These are phyloP conservation scores for Penstemon barbatus DNA, from an alignment of 257 asterid genomes.

Conservation along the genomic window DNA sequence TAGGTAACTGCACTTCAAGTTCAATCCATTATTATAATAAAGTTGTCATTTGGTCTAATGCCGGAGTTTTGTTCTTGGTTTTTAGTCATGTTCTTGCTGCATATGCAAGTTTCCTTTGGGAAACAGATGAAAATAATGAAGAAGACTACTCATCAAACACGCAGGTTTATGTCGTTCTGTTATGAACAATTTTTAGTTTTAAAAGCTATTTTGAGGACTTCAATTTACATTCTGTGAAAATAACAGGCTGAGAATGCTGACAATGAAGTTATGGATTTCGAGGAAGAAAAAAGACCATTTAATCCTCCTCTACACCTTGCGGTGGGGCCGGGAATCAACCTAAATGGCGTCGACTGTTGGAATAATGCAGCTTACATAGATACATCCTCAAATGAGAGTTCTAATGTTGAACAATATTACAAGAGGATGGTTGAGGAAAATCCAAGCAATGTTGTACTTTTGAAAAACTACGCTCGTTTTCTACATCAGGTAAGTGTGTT, in stretches of 20 bases:
- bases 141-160: constrained; percentile 38
- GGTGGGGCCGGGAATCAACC: constrained; percentile 59
- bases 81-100: constrained; percentile 80
- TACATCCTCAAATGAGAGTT: constrained; percentile 19
- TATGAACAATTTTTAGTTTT: no score
- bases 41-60: no score
- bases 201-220: no score
- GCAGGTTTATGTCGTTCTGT: constrained; percentile 35
- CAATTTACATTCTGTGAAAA: no score
- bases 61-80: not conserved
- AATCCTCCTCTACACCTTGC: constrained; percentile 82
- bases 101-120: constrained; percentile 82
- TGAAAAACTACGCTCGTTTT: constrained; percentile 57
- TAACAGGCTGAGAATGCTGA: no score
- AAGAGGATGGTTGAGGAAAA: constrained; percentile 64
- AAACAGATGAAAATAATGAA: constrained; percentile 52
- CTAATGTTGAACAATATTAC: constrained; percentile 46
- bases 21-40: no score
- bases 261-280: constrained; percentile 13
- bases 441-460: constrained; percentile 53
- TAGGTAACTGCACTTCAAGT: constrained; percentile 41
- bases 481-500: constrained; percentile 52
- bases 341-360: constrained; percentile 28
- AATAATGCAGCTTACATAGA: not conserved
- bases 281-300: constrained; percentile 49